Percentiles rank a stretch among this genome's conserved stretches.
Conservation (phyloP, 495 filamentous ascomycete genomes). For the Tuber microsphaerosporum region DNA sequence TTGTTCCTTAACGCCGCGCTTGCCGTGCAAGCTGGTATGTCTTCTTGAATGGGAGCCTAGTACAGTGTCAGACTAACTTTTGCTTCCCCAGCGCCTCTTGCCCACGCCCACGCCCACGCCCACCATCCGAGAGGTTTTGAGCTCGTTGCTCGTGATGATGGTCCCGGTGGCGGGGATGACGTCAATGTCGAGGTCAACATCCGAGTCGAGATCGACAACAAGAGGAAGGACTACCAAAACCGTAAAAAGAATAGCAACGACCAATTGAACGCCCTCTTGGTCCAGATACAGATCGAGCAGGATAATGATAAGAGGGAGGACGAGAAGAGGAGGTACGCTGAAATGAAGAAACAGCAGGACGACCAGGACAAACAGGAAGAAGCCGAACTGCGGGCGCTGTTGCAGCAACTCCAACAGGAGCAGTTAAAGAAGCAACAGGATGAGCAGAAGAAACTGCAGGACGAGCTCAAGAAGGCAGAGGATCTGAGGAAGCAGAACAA, state of each 20-base stretch:
- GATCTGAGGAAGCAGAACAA: slow-evolving; percentile 13
- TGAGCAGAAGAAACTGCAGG: slow-evolving; percentile 6
- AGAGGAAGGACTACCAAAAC: slow-evolving; percentile 3
- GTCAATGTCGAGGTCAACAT: not conserved
- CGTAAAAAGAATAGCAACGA: not conserved
- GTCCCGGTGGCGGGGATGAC: not conserved
- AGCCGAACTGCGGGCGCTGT: not conserved
- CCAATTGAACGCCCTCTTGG: not conserved
- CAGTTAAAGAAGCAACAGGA: not conserved
- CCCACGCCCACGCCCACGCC: not conserved
- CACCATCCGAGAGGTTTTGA: slow-evolving; percentile 8
- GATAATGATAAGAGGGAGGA: slow-evolving; percentile 11
- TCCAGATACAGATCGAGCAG: slow-evolving; percentile 15
- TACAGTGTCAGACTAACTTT: not conserved
- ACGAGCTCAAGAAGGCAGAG: slow-evolving; percentile 16
- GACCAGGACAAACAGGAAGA: slow-evolving; percentile 2
- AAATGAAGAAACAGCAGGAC: slow-evolving; percentile 5
- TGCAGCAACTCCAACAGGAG: not conserved
- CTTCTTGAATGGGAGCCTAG: not conserved
- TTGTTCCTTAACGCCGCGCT: slow-evolving; percentile 17
- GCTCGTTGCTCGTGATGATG: slow-evolving; percentile 1
- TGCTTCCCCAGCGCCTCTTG: slow-evolving; percentile 3
- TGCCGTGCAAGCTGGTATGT: slow-evolving; percentile 25
- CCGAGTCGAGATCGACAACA: slow-evolving; percentile 10
- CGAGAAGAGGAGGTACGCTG: slow-evolving; percentile 16